Base-by-base conservation (phyloP, 805 yeast species). In the Yarrowia keelungensis region DNA sequence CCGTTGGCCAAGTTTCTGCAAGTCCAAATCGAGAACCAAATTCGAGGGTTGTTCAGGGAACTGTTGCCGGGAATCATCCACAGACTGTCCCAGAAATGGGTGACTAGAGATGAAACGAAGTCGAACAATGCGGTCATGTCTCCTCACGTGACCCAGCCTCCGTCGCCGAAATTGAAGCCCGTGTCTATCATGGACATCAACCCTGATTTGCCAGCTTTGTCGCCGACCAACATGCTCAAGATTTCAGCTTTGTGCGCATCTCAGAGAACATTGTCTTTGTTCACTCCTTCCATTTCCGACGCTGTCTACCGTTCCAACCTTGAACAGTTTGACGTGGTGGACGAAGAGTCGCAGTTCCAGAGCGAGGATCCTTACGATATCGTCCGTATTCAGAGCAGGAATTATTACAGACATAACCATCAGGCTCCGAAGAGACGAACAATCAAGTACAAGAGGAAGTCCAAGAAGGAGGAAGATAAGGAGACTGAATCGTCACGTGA, bases 1-100 rank as follows among this genome's bases (percentile, higher is more conserved):
- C 92, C 92, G 0, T 85, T 92, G 73, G 95, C 96, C n/a, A 84
- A 86, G 69, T 90, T 91, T 72, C 78, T 92, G 71, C 97, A 92
- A 75, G 84, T 85, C 56, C 95, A 91, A 75, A 92, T 92, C 70
- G 97, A 92, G 75, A 84, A 82, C 67, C 95, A 90, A 76, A 87
- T 92, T 42, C 80, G 96, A 67, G 91, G 89, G 65, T 80, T 92
- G 71, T 92, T 92, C 78, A 82, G 95, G 70, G 97, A 92, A 75
- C 89, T 91, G 66, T 82, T 92, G 67, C 97, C 97, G 1, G 86
- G 91, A 11, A 86, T 91, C 56, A 82, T 92, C 66, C 93, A 92
- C 78, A 86, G 89, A 73, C 83, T 91, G 69, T 87, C 92, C 43
- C 86, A 89, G 74, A 86, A 85, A 72, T 92, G 87, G 82, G 65